Conservation (phyloP, 2,329 filamentous ascomycete genomes). For the Lachnellula subtilissima region DNA sequence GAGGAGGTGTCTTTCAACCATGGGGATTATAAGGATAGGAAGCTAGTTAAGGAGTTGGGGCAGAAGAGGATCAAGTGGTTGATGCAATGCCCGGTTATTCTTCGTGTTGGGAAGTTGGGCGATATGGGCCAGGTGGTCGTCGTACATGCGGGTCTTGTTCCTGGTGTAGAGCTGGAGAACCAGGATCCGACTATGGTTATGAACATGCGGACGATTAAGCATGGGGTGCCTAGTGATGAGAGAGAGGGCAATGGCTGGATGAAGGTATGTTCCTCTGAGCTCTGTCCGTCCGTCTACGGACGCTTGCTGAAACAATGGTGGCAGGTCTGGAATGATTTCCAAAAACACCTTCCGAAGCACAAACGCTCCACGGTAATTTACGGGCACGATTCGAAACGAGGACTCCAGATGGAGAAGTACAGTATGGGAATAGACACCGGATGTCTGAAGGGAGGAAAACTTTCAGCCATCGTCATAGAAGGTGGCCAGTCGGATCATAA, state of each 20-base stretch:
- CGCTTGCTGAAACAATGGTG: too few species aligned
- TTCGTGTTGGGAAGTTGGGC: slow-evolving; percentile 61
- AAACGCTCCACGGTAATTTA: slow-evolving; percentile 68
- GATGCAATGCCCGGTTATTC: slow-evolving; percentile 67
- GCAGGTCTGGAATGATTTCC: slow-evolving; percentile 51
- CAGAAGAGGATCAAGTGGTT: slow-evolving; percentile 64
- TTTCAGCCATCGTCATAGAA: slow-evolving; percentile 75
- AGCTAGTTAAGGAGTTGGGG: slow-evolving; percentile 24
- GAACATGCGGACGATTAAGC: slow-evolving; percentile 71
- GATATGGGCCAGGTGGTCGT: slow-evolving; percentile 62
- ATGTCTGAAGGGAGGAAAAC: slow-evolving; percentile 68
- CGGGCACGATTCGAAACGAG: slow-evolving; percentile 75
- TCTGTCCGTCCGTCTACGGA: too few species aligned
- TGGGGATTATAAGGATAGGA: slow-evolving; percentile 28
- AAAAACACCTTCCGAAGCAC: slow-evolving; percentile 34
- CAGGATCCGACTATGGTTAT: slow-evolving; percentile 79
- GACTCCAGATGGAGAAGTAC: slow-evolving; percentile 63
- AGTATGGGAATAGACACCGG: slow-evolving; percentile 82
- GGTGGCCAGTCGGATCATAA: slow-evolving; percentile 38
- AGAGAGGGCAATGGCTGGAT: slow-evolving; percentile 26
- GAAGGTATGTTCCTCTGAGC: slow-evolving; percentile 22
- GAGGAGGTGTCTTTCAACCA: slow-evolving; percentile 25
- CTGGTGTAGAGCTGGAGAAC: slow-evolving; percentile 62
- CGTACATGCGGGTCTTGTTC: slow-evolving; percentile 82
- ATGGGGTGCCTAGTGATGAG: slow-evolving; percentile 27